Evolutionary conservation across 768 basidiomycete genomes (phyloP).

Genomic region (Pisolithus marmoratus): DNA sequence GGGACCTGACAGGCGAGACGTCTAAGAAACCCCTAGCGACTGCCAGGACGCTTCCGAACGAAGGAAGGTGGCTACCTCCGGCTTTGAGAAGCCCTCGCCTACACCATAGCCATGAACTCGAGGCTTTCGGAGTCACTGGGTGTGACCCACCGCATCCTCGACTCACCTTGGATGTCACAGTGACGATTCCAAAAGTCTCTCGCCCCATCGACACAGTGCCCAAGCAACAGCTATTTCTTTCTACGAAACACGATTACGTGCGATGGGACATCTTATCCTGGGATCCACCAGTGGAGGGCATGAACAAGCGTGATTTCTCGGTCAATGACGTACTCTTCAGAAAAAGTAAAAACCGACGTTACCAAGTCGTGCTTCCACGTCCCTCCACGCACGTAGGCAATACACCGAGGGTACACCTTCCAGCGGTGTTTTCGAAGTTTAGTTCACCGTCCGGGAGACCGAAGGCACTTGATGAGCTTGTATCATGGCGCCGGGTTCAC

Average conservation of each 20-base stretch:
- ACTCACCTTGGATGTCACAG: constrained; percentile 32
- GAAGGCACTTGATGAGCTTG: constrained; percentile 28
- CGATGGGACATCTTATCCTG: constrained; percentile 68
- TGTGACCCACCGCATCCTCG: constrained; percentile 43
- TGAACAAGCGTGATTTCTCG: constrained; percentile 54
- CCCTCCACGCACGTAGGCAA: constrained; percentile 2
- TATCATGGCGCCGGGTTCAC: constrained; percentile 35
- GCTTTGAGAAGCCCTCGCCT: constrained; percentile 37
- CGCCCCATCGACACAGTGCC: constrained; percentile 39
- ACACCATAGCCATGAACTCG: constrained; percentile 34
- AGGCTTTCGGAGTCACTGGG: constrained; percentile 43
- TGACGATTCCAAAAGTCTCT: constrained; percentile 45
- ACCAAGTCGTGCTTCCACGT: constrained; percentile 33
- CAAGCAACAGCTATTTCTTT: constrained; percentile 42
- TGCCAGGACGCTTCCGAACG: constrained; percentile 24
- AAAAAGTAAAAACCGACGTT: constrained; percentile 32
- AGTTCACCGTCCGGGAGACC: constrained; percentile 18
- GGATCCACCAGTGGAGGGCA: constrained; percentile 63
- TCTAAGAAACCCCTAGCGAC: constrained; percentile 15
- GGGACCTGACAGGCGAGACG: constrained; percentile 11
- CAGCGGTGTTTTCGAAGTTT: constrained; percentile 19
- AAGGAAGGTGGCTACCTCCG: constrained; percentile 53
- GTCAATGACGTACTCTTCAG: constrained; percentile 63
- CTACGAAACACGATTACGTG: constrained; percentile 33
- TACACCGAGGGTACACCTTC: constrained; percentile 37